Percentiles rank a stretch among this genome's conserved stretches.
These are phyloP conservation scores for Aphanomyces stellatus DNA, from an alignment of 352 stramenopile species.

Conservation along the genomic window DNA sequence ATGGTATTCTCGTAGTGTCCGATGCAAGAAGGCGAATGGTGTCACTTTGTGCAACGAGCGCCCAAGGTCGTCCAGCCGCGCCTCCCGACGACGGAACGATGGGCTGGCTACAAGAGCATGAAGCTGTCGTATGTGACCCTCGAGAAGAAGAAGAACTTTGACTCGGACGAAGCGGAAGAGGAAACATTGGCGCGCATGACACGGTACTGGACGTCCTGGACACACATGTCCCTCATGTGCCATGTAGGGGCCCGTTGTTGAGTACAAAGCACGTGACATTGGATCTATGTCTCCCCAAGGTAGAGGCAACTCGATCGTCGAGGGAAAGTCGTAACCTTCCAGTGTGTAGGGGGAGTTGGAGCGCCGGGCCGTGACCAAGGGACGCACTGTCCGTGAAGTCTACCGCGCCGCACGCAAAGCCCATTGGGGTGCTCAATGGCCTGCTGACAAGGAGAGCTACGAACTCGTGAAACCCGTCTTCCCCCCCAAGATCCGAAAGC, in stretches of 20 bases:
- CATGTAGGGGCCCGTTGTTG: constrained; percentile 42
- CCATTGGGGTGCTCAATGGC: constrained; percentile 72
- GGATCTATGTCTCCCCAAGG: constrained; percentile 72
- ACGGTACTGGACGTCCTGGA: constrained; percentile 24
- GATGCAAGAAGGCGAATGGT: constrained; percentile 63
- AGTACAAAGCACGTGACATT: constrained; percentile 71
- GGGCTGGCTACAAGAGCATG: constrained; percentile 73
- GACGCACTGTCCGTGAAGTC: constrained; percentile 63
- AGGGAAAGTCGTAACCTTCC: constrained; percentile 15
- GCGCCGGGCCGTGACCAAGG: constrained; percentile 63
- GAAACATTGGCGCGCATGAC: constrained; percentile 51
- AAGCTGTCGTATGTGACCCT: constrained; percentile 83
- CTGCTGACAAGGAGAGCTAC: constrained; percentile 55
- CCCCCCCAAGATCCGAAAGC: constrained; percentile 16
- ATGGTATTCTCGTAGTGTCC: constrained; percentile 36
- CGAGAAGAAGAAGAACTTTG: constrained; percentile 44
- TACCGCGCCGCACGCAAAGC: constrained; percentile 77
- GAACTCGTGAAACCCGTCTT: constrained; percentile 14
- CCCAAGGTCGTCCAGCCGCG: constrained; percentile 62
- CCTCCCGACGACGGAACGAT: constrained; percentile 67
- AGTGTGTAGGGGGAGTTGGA: constrained; percentile 51
- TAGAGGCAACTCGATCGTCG: constrained; percentile 22
- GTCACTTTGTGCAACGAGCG: constrained; percentile 78
- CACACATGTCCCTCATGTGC: neutral
- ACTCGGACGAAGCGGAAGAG: constrained; percentile 20